These are phyloP conservation scores for Juglanconis sp. DNA, from an alignment of 2,329 filamentous ascomycete genomes.

Conservation along the genomic window DNA sequence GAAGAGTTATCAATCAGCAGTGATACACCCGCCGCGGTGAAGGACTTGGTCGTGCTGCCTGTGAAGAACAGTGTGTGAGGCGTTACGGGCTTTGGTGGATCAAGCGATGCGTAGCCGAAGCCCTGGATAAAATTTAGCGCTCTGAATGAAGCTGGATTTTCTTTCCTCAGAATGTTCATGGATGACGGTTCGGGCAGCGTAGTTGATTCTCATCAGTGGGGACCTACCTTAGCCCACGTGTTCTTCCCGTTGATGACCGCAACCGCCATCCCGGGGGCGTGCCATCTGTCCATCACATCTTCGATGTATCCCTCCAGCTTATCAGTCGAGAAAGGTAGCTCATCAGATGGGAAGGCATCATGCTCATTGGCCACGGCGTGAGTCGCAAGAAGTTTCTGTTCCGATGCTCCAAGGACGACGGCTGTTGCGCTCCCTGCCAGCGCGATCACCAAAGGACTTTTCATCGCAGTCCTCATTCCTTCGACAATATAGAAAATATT, in stretches of 20 bases:
- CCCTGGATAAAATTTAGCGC: slow-evolving; percentile 29
- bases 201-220: too few species aligned
- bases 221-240: slow-evolving; percentile 36
- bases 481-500: too few species aligned
- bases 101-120: slow-evolving; percentile 33
- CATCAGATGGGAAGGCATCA: background rate
- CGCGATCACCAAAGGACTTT: background rate
- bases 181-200: too few species aligned
- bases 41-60: slow-evolving; percentile 55
- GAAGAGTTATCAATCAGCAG: slow-evolving; percentile 44
- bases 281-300: slow-evolving; percentile 35
- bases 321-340: background rate
- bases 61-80: slow-evolving; percentile 51
- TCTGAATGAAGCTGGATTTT: background rate
- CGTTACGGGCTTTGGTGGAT: slow-evolving; percentile 30
- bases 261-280: slow-evolving; percentile 47
- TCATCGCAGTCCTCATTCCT: too few species aligned
- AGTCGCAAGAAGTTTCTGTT: too few species aligned
- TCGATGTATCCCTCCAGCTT: slow-evolving; percentile 20
- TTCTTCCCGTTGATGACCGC: slow-evolving; percentile 44
- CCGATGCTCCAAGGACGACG: too few species aligned
- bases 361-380: background rate
- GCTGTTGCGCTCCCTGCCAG: background rate
- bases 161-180: background rate
- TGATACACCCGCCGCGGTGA: slow-evolving; percentile 47